Evolutionary conservation across 1,284 basidiomycete species (phyloP).

Genomic region (Tilletiopsis washingtonensis): DNA sequence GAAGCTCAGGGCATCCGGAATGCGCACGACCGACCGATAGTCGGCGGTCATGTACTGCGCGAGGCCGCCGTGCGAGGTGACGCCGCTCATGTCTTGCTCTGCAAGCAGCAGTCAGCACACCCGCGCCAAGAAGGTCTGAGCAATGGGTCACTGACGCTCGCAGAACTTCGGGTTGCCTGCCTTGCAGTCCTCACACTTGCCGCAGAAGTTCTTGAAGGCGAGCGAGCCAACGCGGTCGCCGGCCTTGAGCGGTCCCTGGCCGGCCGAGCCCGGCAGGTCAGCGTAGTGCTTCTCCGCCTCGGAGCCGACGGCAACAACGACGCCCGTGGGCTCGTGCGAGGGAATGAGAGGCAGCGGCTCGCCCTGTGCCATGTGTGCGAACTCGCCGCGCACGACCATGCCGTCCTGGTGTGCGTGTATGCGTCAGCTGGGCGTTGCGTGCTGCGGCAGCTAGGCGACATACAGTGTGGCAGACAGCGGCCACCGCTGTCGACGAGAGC

Average conservation of each 20-base stretch:
- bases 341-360: slow-evolving; percentile 6
- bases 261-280: background rate
- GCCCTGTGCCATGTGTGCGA: slow-evolving; percentile 5
- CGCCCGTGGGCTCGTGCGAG: slow-evolving; percentile 12
- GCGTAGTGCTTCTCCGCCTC: background rate
- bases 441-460: too few relatives aligned
- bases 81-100: background rate
- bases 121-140: background rate
- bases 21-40: background rate
- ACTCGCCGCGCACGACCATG: slow-evolving; percentile 10
- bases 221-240: slow-evolving; percentile 10
- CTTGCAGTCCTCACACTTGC: slow-evolving; percentile 10
- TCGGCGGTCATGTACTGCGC: slow-evolving; percentile 5
- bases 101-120: background rate
- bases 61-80: slow-evolving; percentile 5
- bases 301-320: slow-evolving; percentile 5
- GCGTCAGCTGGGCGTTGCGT: too few relatives aligned
- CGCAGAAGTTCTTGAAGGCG: slow-evolving; percentile 7
- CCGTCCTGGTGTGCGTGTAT: background rate
- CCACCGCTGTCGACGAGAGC: too few relatives aligned
- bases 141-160: background rate
- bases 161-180: slow-evolving; percentile 3
- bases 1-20: slow-evolving; percentile 7
- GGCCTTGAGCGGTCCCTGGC: slow-evolving; percentile 3
- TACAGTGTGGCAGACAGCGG: too few relatives aligned